These are phyloP conservation scores for Gautieria morchelliformis DNA, from an alignment of 768 basidiomycete genomes.

Conservation along the genomic window DNA sequence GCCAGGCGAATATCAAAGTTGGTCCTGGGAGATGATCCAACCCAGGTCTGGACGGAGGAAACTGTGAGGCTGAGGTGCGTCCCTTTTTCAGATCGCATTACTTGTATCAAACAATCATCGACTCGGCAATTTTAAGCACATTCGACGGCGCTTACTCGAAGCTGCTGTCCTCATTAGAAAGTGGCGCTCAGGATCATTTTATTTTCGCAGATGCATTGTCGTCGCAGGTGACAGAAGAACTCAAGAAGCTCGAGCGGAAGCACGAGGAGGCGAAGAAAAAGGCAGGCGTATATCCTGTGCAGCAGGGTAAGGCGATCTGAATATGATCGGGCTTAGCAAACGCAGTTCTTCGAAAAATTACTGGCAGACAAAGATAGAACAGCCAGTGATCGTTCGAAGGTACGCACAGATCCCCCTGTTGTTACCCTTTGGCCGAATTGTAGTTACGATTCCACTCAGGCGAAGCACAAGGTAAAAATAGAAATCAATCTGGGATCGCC, in stretches of 20 bases:
- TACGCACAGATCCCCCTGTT: conserved; percentile 17
- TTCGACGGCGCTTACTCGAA: conserved; percentile 61
- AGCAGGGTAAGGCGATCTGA: background rate
- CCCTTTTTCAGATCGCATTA: background rate
- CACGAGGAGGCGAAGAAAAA: conserved; percentile 64
- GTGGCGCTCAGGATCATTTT: conserved; percentile 59
- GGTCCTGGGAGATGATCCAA: conserved; percentile 60
- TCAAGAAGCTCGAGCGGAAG: conserved; percentile 49
- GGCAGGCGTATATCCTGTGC: conserved; percentile 24
- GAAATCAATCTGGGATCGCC: background rate
- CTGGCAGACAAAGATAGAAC: conserved; percentile 59
- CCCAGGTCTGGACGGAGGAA: conserved; percentile 47
- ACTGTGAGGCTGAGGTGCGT: conserved; percentile 47
- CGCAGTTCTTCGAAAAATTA: conserved; percentile 60
- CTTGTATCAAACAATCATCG: background rate
- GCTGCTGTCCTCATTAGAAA: conserved; percentile 50
- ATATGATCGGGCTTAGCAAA: conserved; percentile 35
- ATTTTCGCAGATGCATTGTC: conserved; percentile 53
- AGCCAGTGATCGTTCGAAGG: conserved; percentile 64
- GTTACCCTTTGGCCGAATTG: background rate
- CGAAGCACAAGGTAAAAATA: conserved; percentile 48
- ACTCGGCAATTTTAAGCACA: conserved; percentile 36
- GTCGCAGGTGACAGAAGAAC: conserved; percentile 51
- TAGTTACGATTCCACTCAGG: conserved; percentile 28
- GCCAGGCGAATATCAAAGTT: conserved; percentile 41